Evolutionary conservation across 1,139 yeast genomes (phyloP), one percentile per base, ranked within the genome.

Genomic region (Yamadazyma aaseri): DNA sequence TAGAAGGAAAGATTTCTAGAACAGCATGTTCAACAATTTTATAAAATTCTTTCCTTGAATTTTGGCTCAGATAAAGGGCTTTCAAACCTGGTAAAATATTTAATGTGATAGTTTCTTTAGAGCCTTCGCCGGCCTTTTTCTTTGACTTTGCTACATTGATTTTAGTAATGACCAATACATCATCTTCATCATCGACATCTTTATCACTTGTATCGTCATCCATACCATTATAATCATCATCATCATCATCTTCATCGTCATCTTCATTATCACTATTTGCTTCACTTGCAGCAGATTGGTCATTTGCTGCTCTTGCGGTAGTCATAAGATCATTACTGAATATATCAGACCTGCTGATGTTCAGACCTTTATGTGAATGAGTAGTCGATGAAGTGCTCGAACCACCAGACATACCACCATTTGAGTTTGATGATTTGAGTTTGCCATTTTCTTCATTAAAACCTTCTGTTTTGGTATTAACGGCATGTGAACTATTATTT

Each of bases 1-100:
- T 58, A 24, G 47, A 44, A 0, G 76, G 76, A 13, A 70, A 47
- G 1, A 65, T 49, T 27, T 51, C 46, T 11, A 63, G 30, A 2
- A 64, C 49, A 3, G 58, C 56, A 14, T 50, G 44, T 39, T 58
- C 63, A 1, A 63, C 64, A n/a, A 60, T 37, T 7, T 44, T 38
- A 41, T 56, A 66, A 45, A 55, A 65, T 2, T 53, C 59, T 17
- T 47, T 42, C 20, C 56, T 49, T 13, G 50, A 38, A 20, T 41
- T 43, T 16, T 43, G 45, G 3, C 44, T 42, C 45, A 41, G 46
- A 28, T 50, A 52, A 8, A 56, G 40, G 3, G 51, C 41, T 29
- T 51, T 51, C 4, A 57, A 33, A 2, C 56, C 56, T 4, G 59
- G 56, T 4, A 58, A 38, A 6, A 55, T 39, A 2, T 47, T 33